Percentiles rank a stretch among this genome's conserved stretches.
phyloP scores from a whole-genome alignment of 2,329 filamentous ascomycete species.

The Paradendryphiella salina region DNA sequence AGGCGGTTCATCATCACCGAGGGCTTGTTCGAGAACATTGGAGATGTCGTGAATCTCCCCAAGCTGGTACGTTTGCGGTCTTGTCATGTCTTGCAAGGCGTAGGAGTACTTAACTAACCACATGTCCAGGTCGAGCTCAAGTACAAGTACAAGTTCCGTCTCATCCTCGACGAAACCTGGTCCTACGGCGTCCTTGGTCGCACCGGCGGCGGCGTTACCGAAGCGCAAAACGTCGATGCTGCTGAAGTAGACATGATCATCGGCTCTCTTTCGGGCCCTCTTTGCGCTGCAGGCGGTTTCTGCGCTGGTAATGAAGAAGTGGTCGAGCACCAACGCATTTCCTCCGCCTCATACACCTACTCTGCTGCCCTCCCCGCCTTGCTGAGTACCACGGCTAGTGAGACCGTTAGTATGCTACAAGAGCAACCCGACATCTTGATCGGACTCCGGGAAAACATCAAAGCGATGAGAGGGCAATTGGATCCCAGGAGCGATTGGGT shows the following conservation, averaged over 20 bases:
- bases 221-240: constrained; percentile 94
- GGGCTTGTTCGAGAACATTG: constrained; percentile 87
- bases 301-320: constrained; percentile 91
- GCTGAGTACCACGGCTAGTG: constrained; percentile 91
- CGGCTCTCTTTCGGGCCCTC: constrained; percentile 83
- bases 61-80: constrained; percentile 67
- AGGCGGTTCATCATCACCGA: constrained; percentile 95
- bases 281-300: constrained; percentile 93
- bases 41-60: constrained; percentile 82
- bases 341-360: constrained; percentile 89
- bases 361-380: constrained; percentile 93
- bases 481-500: constrained; percentile 96
- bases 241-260: constrained; percentile 96
- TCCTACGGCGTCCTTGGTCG: constrained; percentile 93
- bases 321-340: constrained; percentile 93
- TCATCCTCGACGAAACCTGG: constrained; percentile 97
- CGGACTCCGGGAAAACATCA: constrained; percentile 83
- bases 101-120: constrained; percentile 8
- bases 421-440: constrained; percentile 80
- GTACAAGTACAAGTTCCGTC: constrained; percentile 94
- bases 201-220: constrained; percentile 88
- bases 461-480: constrained; percentile 80
- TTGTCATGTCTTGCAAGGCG: neutral
- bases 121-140: constrained; percentile 76
- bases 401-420: constrained; percentile 84